A percentile compares a stretch with the other conserved stretches of the same genome.
Conservation (phyloP, 1,284 basidiomycete genomes). For the Schizopora paradoxa region DNA sequence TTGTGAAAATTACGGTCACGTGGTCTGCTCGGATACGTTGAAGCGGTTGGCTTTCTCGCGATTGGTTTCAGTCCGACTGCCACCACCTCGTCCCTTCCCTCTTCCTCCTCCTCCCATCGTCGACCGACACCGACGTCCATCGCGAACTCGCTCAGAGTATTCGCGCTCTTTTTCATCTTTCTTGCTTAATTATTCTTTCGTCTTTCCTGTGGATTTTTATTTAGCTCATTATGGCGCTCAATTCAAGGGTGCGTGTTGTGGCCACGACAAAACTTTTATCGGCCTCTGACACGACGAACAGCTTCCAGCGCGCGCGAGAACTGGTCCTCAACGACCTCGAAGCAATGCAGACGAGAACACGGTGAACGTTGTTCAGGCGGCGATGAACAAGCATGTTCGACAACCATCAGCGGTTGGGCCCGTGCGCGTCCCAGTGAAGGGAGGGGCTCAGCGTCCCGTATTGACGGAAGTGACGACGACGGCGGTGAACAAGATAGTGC, state of each 20-base stretch:
- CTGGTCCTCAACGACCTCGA: conserved; percentile 49
- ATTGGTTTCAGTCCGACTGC: conserved; percentile 21
- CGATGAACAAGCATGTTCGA: conserved; percentile 52
- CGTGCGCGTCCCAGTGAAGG: conserved; percentile 34
- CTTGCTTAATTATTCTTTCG: conserved; percentile 26
- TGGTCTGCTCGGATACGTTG: conserved; percentile 15
- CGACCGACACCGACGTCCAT: no score
- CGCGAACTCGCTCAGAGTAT: conserved; percentile 19
- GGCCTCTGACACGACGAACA: conserved; percentile 14
- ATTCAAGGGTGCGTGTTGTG: conserved; percentile 13
- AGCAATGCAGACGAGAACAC: conserved; percentile 67
- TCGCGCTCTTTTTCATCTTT: conserved; percentile 23
- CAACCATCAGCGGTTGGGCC: conserved; percentile 46
- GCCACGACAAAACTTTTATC: background rate
- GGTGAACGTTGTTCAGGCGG: no score
- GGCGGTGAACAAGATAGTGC: conserved; percentile 72
- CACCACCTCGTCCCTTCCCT: conserved; percentile 25
- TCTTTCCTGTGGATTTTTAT: conserved; percentile 8
- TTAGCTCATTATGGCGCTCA: conserved; percentile 14
- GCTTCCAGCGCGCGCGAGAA: conserved; percentile 37
- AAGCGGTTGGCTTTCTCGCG: conserved; percentile 28
- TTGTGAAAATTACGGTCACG: no score
- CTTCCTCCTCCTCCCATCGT: conserved; percentile 18
- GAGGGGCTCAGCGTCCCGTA: conserved; percentile 47
- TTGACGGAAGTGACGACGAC: conserved; percentile 67